Conservation (phyloP, 192 early-diverging fungal genomes). For the Dispira simplex region DNA sequence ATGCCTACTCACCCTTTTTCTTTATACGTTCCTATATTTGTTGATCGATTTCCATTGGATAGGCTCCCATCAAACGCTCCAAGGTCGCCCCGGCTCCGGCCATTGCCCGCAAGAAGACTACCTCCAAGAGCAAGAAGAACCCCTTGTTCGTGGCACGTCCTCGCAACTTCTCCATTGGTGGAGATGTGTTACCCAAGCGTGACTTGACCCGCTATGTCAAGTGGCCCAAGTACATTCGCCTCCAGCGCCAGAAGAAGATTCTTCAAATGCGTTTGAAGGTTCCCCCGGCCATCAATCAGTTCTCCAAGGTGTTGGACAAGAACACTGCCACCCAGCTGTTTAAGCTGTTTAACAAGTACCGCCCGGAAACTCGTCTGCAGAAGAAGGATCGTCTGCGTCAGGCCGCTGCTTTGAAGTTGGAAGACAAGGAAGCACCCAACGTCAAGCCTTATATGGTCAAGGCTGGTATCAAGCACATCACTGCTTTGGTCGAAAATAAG, state of each 20-base stretch:
- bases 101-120: constrained; percentile 52
- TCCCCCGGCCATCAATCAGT: constrained; percentile 99
- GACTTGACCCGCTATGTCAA: constrained; percentile 95
- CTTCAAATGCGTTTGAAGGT: constrained; percentile 98
- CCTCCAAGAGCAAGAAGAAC: constrained; percentile 54
- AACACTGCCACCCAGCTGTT: constrained; percentile 98
- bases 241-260: constrained; percentile 97
- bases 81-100: constrained; percentile 89
- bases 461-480: constrained; percentile 99
- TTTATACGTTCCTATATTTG: background rate
- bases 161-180: constrained; percentile 92
- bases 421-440: constrained; percentile 66
- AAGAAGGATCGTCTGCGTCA: constrained; percentile 86
- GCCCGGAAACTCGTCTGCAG: constrained; percentile 92
- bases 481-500: constrained; percentile 95
- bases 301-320: constrained; percentile 94
- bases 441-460: constrained; percentile 95
- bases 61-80: constrained; percentile 40
- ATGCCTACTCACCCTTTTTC: background rate
- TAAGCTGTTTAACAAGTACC: constrained; percentile 98
- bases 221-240: constrained; percentile 98
- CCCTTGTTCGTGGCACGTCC: constrained; percentile 90
- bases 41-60: background rate
- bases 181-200: constrained; percentile 90
- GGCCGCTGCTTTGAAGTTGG: constrained; percentile 78